Base-by-base conservation (phyloP, 805 yeast genomes). In the Starmerella roubikii region DNA sequence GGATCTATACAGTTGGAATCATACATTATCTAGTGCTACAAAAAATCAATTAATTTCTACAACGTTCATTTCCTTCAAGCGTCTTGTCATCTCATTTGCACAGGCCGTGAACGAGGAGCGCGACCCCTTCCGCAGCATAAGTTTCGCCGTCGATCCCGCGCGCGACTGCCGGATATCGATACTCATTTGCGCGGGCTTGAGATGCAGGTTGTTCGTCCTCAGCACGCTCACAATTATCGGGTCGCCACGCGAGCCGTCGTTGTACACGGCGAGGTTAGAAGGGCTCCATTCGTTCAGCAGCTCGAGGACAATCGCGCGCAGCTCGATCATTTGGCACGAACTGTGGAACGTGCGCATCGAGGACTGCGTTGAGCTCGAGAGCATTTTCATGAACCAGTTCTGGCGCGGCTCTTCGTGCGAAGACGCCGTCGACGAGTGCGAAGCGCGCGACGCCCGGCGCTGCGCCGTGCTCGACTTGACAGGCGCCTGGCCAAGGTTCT, bases 301-400 rank as follows among this genome's bases (percentile, higher is more conserved):
- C 30, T 50, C 56, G 12, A 54, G 45, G 16, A 61, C 41, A 11
- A 52, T 48, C n/a, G 48, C 52, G 10, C 55, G 49, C 22, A 61
- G 52, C 31, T 52, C 50, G 16, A 48, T 44, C 23, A 51, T 48
- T 13, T 47, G 39, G 38, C 57, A 41, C 7, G 47, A 40, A 6
- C 62, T 53, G 26, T 48, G 46, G 12, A 60, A 43, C 2, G 53
- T 42, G 42, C 52, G 50, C 32, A 48, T 20, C 15, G 46, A 24
- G n/a, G 41, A 16, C 26, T 30, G 45, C 17, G 44, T 21, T 3
- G 43, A 13, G 28, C 47, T 24, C 28, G 45, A 35, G 20, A 54
- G 42, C 46, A 59, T 44, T 47, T 56, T 57, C 56, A 59, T 52
- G 45, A 59, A 54, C 63, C 63, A 59, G 42, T 56, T 58, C 48